Base-by-base conservation (phyloP, 768 basidiomycete genomes). In the Mycena epipterygia region DNA sequence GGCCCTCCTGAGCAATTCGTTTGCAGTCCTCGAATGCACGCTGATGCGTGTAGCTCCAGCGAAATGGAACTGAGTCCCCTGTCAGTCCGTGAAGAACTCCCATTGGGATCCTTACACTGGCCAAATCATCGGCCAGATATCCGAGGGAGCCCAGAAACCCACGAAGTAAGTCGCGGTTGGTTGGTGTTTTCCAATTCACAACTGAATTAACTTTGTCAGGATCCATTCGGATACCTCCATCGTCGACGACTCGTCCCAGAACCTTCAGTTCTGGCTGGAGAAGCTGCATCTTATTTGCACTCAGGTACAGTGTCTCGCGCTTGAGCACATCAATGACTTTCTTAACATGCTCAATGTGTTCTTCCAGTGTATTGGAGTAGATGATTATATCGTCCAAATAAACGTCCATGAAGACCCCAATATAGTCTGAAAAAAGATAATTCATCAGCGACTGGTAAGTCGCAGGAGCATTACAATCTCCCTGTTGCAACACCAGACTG, bases 311-410 rank as follows among this genome's bases (percentile, higher is more conserved):
- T 23, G 21, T 27, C 27, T 51, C 49, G 2, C 49, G 14, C 49
- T 51, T 51, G 3, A 29, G 27, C 13, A 51, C 16, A 16, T 51
- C 49, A 23, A 51, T 51, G 9, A 51, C 27, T 51, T 25, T 12
- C 49, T 51, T 51, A 6, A 51, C 27, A 29, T 51, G 49, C 27
- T 29, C n/a, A 23, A 51, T 12, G 49, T 51, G 49, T 14, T 51
- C 49, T 5, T 51, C 49, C 21, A 51, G 49, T 8, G 49, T 25
- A 29, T 51, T 51, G 27, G 49, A 51, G 17, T 51, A 51, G 25
- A 51, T 51, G 49, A 51, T 51, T 25, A 51, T 51, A 27, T 51
- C 49, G n/a, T n/a, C n/a, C n/a, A n/a, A n/a, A n/a, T n/a, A n/a
- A n/a, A n/a, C n/a, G n/a, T n/a, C n/a, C n/a, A n/a, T n/a, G n/a